Base-by-base conservation (phyloP, 768 basidiomycete genomes). In the Coprinopsis cinerea region DNA sequence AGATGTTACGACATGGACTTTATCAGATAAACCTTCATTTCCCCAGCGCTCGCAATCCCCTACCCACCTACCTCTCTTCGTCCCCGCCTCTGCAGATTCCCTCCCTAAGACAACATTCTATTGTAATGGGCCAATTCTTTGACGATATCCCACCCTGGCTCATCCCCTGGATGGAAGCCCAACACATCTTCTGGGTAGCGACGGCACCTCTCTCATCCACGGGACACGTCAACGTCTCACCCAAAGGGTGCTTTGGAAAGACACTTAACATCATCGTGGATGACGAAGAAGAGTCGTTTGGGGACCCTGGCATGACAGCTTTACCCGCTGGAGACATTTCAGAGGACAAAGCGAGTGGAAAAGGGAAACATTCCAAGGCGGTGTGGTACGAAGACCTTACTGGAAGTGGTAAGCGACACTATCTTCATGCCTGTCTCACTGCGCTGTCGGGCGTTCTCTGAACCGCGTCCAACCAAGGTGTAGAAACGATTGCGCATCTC, bases 321-420 rank as follows among this genome's bases (percentile, higher is more conserved):
- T n/a, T n/a, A n/a, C n/a, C n/a, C n/a, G n/a, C n/a, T n/a, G n/a
- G n/a, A n/a, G n/a, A n/a, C n/a, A n/a, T n/a, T n/a, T n/a, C n/a
- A n/a, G n/a, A n/a, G n/a, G n/a, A n/a, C n/a, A n/a, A n/a, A n/a
- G n/a, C n/a, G n/a, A n/a, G n/a, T n/a, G 13, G 15, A 28, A 50
- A 50, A 25, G 28, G 23, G 17, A 14, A 18, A 2, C 63, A 73
- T 44, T 59, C 67, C 30, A 76, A 67, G 24, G 68, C 61, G 20
- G 77, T 80, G 6, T 84, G 82, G 82, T 85, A 85, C 55, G 81
- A 85, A 55, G 82, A 85, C 56, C 64, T 82, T 53, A 78, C 75
- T 5, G 83, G 83, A 6, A 82, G 80, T 55, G 49, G 37, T 40
- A 20, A 11, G 37, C 18, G 32, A 46, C 18, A 18, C 18, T 18